These are phyloP conservation scores for Auricularia sp. DNA, from an alignment of 768 basidiomycete genomes.

Conservation along the genomic window DNA sequence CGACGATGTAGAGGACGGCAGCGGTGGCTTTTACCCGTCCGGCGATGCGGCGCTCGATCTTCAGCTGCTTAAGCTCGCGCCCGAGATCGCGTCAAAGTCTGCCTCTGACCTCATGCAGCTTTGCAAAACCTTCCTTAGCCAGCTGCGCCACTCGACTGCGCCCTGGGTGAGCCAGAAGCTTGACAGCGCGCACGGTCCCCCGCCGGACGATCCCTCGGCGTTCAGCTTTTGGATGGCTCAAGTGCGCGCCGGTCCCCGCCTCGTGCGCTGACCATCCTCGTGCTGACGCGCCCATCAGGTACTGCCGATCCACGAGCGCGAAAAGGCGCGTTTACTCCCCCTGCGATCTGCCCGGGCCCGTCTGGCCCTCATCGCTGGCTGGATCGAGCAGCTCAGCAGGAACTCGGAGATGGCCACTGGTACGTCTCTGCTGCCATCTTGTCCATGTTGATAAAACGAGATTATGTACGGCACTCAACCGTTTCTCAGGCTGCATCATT, in stretches of 20 bases:
- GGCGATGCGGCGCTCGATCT: neutral
- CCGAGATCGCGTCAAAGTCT: neutral
- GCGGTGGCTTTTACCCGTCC: conserved; percentile 5
- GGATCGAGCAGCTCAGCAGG: conserved; percentile 75
- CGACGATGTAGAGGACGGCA: conserved; percentile 9
- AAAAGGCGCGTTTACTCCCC: conserved; percentile 79
- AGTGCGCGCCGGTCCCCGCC: conserved; percentile 4
- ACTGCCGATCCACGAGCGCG: conserved; percentile 83
- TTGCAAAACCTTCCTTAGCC: conserved; percentile 52
- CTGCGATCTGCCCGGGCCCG: conserved; percentile 70
- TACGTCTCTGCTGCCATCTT: neutral
- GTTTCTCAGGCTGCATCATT: neutral
- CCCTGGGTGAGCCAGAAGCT: conserved; percentile 92
- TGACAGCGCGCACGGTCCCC: conserved; percentile 64
- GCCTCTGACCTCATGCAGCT: conserved; percentile 34
- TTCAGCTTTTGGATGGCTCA: conserved; percentile 85
- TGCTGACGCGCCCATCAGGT: conserved; percentile 25
- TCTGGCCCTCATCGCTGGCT: conserved; percentile 78
- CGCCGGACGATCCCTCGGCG: conserved; percentile 60
- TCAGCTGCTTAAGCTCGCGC: neutral
- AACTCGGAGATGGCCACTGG: conserved; percentile 23
- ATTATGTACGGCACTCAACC: neutral
- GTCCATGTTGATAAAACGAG: neutral
- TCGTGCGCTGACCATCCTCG: neutral
- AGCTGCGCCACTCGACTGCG: conserved; percentile 58